phyloP scores from a whole-genome alignment of 2,329 filamentous ascomycete genomes.

The Talaromyces rugulosus region DNA sequence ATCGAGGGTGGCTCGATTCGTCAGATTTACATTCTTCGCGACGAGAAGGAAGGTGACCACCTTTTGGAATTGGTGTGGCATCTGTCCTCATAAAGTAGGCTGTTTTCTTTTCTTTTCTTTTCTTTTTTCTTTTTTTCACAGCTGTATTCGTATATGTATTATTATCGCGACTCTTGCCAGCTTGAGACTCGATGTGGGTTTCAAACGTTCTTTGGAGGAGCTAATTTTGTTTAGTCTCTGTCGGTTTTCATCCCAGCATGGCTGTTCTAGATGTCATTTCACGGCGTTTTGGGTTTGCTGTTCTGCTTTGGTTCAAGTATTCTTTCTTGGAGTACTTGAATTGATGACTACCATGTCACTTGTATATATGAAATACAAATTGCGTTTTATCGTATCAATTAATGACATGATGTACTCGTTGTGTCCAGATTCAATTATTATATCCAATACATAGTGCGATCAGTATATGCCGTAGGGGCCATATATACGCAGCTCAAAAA shows the following conservation, averaged over 20 bases:
- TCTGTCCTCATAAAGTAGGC: slow-evolving; percentile 4
- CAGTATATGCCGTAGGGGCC: not conserved
- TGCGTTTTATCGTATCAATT: not conserved
- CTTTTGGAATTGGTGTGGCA: slow-evolving; percentile 39
- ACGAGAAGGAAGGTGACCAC: slow-evolving; percentile 36
- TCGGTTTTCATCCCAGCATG: not conserved
- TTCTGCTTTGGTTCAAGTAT: no score
- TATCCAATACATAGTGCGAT: no score
- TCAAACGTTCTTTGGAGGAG: not conserved
- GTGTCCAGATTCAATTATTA: not conserved
- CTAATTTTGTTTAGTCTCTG: not conserved
- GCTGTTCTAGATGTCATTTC: not conserved
- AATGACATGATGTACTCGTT: not conserved
- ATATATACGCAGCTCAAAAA: not conserved
- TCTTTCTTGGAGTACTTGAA: no score
- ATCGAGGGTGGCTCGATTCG: slow-evolving; percentile 43
- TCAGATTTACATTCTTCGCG: slow-evolving; percentile 54
- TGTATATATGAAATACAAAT: not conserved
- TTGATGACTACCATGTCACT: not conserved
- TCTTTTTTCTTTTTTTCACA: not conserved
- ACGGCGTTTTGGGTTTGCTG: not conserved
- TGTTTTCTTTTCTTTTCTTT: not conserved
- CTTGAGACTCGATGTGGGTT: not conserved
- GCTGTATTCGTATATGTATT: not conserved
- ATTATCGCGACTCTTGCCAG: not conserved